phyloP scores from a whole-genome alignment of 208 protist genomes.

The Trypanosoma platydactyli region DNA sequence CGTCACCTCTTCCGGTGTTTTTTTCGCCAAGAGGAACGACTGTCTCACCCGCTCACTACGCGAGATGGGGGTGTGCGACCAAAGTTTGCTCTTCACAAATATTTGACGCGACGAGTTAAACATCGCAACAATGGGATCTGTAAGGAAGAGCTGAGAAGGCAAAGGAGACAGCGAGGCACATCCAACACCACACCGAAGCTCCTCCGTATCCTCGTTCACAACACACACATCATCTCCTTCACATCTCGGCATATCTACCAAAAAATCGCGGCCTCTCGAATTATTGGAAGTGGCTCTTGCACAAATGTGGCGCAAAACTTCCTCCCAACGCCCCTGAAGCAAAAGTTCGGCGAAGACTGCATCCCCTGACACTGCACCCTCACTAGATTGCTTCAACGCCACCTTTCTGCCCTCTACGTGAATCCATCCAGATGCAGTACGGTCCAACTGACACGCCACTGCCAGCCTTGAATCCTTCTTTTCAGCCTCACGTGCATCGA shows the following conservation, averaged over 20 bases:
- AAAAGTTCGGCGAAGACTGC: slow-evolving; percentile 27
- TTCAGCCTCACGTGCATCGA: slow-evolving; percentile 30
- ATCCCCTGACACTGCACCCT: background rate
- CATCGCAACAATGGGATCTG: background rate
- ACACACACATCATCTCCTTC: background rate
- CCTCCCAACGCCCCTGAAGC: slow-evolving; percentile 26
- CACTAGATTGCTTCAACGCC: slow-evolving; percentile 10
- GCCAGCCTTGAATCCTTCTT: slow-evolving; percentile 23
- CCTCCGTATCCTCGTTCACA: background rate
- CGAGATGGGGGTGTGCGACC: slow-evolving; percentile 15
- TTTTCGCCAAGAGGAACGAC: slow-evolving; percentile 2
- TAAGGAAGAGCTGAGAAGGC: too few relatives aligned
- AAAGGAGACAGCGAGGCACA: background rate
- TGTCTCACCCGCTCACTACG: slow-evolving; percentile 13
- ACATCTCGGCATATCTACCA: background rate
- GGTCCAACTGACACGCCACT: slow-evolving; percentile 27
- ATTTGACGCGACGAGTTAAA: slow-evolving; percentile 29
- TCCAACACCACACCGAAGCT: background rate
- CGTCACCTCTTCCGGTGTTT: slow-evolving; percentile 23
- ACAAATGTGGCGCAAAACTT: slow-evolving; percentile 22
- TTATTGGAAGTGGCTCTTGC: background rate
- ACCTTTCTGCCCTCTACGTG: slow-evolving; percentile 31
- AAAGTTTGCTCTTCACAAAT: slow-evolving; percentile 21
- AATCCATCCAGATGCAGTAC: slow-evolving; percentile 26
- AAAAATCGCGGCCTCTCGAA: too few relatives aligned